Percentiles rank a stretch among this genome's conserved stretches.
These are phyloP conservation scores for Dioscorea alata DNA, from an alignment of 106 monocot genomes.

Conservation along the genomic window DNA sequence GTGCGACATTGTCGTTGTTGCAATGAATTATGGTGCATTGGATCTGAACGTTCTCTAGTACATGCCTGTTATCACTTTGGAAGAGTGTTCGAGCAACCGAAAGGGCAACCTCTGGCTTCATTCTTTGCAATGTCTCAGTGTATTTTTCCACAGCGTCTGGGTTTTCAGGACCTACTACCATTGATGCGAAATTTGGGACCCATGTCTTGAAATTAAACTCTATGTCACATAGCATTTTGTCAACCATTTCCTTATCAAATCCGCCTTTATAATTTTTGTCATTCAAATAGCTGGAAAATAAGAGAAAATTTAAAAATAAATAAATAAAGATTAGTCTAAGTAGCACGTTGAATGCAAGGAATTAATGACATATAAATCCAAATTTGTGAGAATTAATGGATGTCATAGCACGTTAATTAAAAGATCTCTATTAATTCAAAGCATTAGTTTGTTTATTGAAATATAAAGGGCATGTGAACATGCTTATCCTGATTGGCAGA, in stretches of 20 bases:
- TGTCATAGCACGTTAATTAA: no score
- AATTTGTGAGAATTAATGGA: no score
- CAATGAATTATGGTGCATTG: slow-evolving; percentile 40
- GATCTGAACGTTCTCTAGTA: slow-evolving; percentile 24
- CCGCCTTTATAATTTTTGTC: slow-evolving; percentile 57
- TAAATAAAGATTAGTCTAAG: neutral
- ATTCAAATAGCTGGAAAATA: slow-evolving; percentile 45
- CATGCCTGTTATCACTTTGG: slow-evolving; percentile 29
- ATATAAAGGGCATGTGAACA: no score
- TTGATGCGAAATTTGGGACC: slow-evolving; percentile 19
- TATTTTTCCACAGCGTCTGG: slow-evolving; percentile 12
- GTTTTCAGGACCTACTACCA: slow-evolving; percentile 14
- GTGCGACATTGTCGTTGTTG: slow-evolving; percentile 36
- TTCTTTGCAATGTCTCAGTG: slow-evolving; percentile 14
- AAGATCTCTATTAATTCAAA: no score
- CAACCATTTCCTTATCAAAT: slow-evolving; percentile 28
- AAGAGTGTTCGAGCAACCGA: slow-evolving; percentile 36
- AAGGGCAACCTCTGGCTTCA: slow-evolving; percentile 40
- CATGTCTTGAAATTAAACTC: slow-evolving; percentile 36
- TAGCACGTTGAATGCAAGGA: no score
- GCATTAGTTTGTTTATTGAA: no score
- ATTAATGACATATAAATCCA: no score
- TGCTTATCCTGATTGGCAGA: no score
- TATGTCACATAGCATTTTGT: slow-evolving; percentile 27
- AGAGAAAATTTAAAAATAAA: no score